These are phyloP conservation scores for Pichia heedii DNA, from an alignment of 805 yeast species.

Conservation along the genomic window DNA sequence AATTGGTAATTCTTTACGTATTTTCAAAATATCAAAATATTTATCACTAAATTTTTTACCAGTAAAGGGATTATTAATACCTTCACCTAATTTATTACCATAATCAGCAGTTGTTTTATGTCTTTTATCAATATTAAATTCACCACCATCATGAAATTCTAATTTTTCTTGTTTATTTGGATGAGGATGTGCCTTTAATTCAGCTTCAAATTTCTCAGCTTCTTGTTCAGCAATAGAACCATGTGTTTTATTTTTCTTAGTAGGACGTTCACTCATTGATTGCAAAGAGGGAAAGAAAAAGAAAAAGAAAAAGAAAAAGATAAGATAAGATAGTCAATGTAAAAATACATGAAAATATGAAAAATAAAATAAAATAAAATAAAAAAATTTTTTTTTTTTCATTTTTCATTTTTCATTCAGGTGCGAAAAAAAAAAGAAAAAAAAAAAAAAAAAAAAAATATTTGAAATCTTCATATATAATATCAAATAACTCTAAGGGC, in stretches of 20 bases:
- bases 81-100: constrained; percentile 52
- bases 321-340: background rate
- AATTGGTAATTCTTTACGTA: constrained; percentile 83
- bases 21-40: constrained; percentile 69
- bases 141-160: constrained; percentile 57
- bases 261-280: constrained; percentile 25
- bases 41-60: constrained; percentile 52
- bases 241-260: constrained; percentile 40
- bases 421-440: too few species aligned
- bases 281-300: background rate
- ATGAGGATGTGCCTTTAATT: constrained; percentile 41
- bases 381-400: too few species aligned
- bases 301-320: background rate
- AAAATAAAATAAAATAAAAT: too few species aligned
- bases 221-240: constrained; percentile 53
- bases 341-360: too few species aligned
- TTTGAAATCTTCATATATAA: too few species aligned
- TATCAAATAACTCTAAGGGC: too few species aligned
- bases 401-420: too few species aligned
- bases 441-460: too few species aligned
- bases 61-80: constrained; percentile 67
- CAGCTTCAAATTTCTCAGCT: constrained; percentile 59
- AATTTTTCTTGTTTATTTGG: constrained; percentile 28
- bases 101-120: constrained; percentile 59
- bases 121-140: constrained; percentile 45